These are phyloP conservation scores for Aspergillus ostianus DNA, from an alignment of 495 filamentous ascomycete species.

Conservation along the genomic window DNA sequence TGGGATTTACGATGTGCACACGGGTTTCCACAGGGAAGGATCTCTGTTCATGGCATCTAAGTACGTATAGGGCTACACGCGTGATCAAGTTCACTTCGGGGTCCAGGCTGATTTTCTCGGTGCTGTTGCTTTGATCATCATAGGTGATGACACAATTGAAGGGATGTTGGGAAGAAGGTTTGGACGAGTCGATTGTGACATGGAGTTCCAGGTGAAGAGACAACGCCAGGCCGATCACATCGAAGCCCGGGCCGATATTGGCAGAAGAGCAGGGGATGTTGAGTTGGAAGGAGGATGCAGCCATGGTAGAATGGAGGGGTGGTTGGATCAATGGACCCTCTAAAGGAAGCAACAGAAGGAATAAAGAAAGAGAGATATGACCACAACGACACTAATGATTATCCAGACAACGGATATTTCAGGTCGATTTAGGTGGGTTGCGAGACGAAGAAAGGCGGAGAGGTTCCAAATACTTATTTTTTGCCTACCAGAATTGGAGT, in stretches of 20 bases:
- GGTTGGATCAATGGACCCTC: not conserved
- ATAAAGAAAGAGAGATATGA: not conserved
- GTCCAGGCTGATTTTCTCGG: slow-evolving; percentile 70
- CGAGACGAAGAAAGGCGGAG: not conserved
- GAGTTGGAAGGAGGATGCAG: slow-evolving; percentile 56
- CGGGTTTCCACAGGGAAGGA: slow-evolving; percentile 81
- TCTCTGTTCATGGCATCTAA: slow-evolving; percentile 82
- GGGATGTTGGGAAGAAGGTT: slow-evolving; percentile 52
- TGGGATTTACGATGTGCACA: slow-evolving; percentile 89
- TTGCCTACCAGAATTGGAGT: not conserved
- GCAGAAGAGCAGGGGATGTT: slow-evolving; percentile 84
- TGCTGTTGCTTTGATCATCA: slow-evolving; percentile 74
- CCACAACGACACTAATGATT: not conserved
- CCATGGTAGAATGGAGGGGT: slow-evolving; percentile 18
- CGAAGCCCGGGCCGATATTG: slow-evolving; percentile 96
- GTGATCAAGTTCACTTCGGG: slow-evolving; percentile 88
- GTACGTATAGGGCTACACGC: slow-evolving; percentile 84
- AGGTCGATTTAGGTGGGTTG: not conserved
- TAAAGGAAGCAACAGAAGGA: too few species aligned
- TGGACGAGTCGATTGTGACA: slow-evolving; percentile 63
- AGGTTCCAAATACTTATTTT: not conserved
- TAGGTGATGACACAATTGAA: slow-evolving; percentile 89
- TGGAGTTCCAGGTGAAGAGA: slow-evolving; percentile 85
- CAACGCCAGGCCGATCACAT: slow-evolving; percentile 92
- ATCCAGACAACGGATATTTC: not conserved